Evolutionary conservation across 306 rosid species (phyloP).

Genomic region (Begonia masoniana): DNA sequence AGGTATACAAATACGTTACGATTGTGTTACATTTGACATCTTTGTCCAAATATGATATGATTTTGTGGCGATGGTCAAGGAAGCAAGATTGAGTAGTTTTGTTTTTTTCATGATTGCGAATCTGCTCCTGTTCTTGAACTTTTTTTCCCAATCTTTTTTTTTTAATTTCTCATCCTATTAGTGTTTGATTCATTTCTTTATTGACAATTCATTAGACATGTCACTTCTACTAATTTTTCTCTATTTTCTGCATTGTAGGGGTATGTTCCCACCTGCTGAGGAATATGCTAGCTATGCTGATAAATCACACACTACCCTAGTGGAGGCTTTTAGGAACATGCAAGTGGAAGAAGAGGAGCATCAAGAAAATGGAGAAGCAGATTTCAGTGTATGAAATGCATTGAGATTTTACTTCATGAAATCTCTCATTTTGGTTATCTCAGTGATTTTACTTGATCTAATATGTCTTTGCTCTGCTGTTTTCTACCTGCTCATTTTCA

Average conservation of each 20-base stretch:
- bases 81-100: background rate
- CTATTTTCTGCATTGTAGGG: slow-evolving; percentile 35
- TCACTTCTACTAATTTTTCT: slow-evolving; percentile 11
- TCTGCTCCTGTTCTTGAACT: background rate
- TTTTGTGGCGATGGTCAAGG: background rate
- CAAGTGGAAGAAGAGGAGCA: slow-evolving; percentile 55
- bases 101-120: background rate
- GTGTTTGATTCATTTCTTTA: slow-evolving; percentile 1
- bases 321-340: slow-evolving; percentile 81
- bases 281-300: slow-evolving; percentile 52
- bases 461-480: too few relatives aligned
- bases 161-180: background rate
- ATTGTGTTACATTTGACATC: background rate
- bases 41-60: background rate
- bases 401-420: background rate
- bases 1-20: slow-evolving; percentile 26
- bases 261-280: slow-evolving; percentile 54
- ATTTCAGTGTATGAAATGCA: slow-evolving; percentile 41
- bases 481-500: too few relatives aligned
- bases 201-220: slow-evolving; percentile 1
- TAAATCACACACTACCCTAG: slow-evolving; percentile 59
- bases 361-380: slow-evolving; percentile 74
- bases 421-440: too few relatives aligned
- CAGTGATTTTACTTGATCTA: too few relatives aligned
- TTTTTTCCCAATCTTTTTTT: background rate